Evolutionary conservation across 176 grass and related monocot genomes (phyloP).

Genomic region (Cenchrus purpureus): DNA sequence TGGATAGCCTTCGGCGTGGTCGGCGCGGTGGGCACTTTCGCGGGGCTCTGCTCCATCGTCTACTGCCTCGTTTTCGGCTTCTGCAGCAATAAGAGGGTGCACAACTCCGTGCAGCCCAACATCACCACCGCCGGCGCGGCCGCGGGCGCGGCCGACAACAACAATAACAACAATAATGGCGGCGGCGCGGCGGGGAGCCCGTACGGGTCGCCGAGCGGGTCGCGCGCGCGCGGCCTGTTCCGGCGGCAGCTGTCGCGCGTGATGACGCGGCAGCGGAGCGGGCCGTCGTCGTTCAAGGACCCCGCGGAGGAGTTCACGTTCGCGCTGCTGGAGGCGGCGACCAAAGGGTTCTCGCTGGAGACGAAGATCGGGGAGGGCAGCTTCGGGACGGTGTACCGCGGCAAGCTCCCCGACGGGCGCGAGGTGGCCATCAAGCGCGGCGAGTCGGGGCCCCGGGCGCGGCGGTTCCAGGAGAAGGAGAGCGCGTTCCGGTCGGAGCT

Average conservation of each 20-base stretch:
- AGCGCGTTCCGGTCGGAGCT: conserved; percentile 95
- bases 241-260: conserved; percentile 75
- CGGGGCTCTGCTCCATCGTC: conserved; percentile 65
- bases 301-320: conserved; percentile 66
- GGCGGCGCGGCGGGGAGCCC: conserved; percentile 17
- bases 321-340: conserved; percentile 65
- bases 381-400: conserved; percentile 86
- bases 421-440: conserved; percentile 97
- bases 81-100: conserved; percentile 76
- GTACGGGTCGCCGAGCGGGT: conserved; percentile 57
- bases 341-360: conserved; percentile 63
- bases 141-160: not conserved
- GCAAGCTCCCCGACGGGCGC: conserved; percentile 75
- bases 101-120: conserved; percentile 87
- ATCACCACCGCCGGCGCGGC: not conserved
- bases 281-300: conserved; percentile 93
- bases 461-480: conserved; percentile 86
- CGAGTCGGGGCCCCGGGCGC: conserved; percentile 50
- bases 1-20: conserved; percentile 71
- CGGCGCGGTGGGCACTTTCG: conserved; percentile 66
- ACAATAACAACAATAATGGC: conserved; percentile 1
- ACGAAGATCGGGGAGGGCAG: conserved; percentile 80
- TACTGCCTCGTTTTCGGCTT: conserved; percentile 65
- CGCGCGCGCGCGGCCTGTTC: conserved; percentile 45
- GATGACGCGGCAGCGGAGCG: conserved; percentile 90